These are phyloP conservation scores for Corchorus olitorius DNA, from an alignment of 345 rosid species.

Conservation along the genomic window DNA sequence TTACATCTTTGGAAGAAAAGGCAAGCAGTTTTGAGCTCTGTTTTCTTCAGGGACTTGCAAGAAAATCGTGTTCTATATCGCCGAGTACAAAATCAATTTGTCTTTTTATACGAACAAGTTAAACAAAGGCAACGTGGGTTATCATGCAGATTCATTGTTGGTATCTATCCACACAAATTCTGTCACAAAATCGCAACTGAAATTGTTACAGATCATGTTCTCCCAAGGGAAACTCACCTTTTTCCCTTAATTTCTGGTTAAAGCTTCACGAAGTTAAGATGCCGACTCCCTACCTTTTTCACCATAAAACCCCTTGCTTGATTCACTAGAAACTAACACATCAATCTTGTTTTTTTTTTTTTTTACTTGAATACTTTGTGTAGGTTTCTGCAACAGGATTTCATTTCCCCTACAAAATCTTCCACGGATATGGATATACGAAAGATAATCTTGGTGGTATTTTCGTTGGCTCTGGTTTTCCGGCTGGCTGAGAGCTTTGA, in stretches of 20 bases:
- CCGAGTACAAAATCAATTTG: constrained; percentile 14
- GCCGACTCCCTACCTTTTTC: background rate
- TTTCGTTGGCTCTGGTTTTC: constrained; percentile 31
- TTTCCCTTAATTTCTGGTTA: constrained; percentile 26
- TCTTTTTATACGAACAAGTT: constrained; percentile 20
- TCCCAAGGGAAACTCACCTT: constrained; percentile 5
- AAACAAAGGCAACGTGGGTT: constrained; percentile 24
- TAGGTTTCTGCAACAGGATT: background rate
- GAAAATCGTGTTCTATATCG: background rate
- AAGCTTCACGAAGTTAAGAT: constrained; percentile 16
- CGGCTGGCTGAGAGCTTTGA: constrained; percentile 33
- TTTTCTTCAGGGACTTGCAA: constrained; percentile 18
- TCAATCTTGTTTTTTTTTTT: background rate
- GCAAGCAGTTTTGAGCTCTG: background rate
- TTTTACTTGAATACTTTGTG: background rate
- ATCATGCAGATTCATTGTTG: constrained; percentile 14
- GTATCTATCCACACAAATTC: background rate
- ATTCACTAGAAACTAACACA: constrained; percentile 5
- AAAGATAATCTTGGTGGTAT: constrained; percentile 22
- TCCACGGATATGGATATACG: constrained; percentile 2
- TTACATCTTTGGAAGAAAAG: constrained; percentile 1
- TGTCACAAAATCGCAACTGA: background rate
- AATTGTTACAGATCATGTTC: constrained; percentile 1
- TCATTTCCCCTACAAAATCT: background rate
- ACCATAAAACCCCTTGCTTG: background rate